Percentiles rank a stretch among this genome's conserved stretches.
Evolutionary conservation across 192 early-diverging fungal genomes (phyloP).

Genomic region (Geranomyces variabilis): DNA sequence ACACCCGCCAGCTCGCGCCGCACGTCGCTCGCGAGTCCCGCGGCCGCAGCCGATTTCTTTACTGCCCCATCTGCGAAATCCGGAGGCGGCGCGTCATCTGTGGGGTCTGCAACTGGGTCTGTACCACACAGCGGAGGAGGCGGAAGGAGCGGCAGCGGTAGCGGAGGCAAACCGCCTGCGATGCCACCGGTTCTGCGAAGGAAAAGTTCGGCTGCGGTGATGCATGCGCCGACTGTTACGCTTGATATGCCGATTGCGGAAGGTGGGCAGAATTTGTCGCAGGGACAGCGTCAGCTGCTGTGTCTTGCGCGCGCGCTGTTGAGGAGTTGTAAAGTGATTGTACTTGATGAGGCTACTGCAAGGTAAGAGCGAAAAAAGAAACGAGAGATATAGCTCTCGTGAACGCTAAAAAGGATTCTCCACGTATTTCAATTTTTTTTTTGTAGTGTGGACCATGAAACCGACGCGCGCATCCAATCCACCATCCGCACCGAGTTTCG

Average conservation of each 20-base stretch:
- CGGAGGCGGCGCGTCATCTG: background rate
- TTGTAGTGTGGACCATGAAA: conserved; percentile 75
- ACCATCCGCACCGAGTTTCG: conserved; percentile 76
- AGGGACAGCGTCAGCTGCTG: conserved; percentile 55
- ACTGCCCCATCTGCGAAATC: background rate
- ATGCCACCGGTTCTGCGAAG: background rate
- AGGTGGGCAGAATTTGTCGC: conserved; percentile 82
- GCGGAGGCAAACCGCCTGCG: too few species aligned
- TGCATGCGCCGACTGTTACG: conserved; percentile 6
- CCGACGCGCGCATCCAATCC: conserved; percentile 84
- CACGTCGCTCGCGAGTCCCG: background rate
- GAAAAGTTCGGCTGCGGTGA: background rate
- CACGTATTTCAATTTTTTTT: too few species aligned
- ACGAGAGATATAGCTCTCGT: too few species aligned
- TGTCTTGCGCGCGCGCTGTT: conserved; percentile 58
- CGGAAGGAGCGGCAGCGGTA: too few species aligned
- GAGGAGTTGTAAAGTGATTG: conserved; percentile 16
- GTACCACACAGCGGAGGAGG: too few species aligned
- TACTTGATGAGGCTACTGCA: conserved; percentile 76
- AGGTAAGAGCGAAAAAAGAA: too few species aligned
- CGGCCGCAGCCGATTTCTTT: conserved; percentile 1
- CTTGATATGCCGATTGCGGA: conserved; percentile 75
- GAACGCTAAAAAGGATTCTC: too few species aligned
- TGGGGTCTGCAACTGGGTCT: too few species aligned
- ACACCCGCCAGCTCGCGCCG: background rate